phyloP scores from a whole-genome alignment of 768 basidiomycete genomes.

The Cubamyces lactineus region DNA sequence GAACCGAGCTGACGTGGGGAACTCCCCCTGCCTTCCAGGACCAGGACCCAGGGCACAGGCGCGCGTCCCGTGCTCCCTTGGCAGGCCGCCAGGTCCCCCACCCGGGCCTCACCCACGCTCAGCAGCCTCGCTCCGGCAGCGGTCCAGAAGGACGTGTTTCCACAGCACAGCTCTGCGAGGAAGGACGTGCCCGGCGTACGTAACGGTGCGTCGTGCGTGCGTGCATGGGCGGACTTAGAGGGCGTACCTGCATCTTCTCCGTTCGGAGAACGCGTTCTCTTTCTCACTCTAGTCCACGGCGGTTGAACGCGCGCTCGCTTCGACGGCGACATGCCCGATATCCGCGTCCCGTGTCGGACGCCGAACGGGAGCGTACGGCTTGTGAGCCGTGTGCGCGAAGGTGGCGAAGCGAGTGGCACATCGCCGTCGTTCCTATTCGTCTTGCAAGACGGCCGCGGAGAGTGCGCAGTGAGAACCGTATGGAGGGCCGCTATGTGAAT shows the following conservation, averaged over 20 bases:
- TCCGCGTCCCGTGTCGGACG: too few relatives aligned
- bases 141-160: neutral
- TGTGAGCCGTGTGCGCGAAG: too few relatives aligned
- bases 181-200: neutral
- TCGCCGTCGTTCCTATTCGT: neutral
- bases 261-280: neutral
- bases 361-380: too few relatives aligned
- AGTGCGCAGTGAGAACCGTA: too few relatives aligned
- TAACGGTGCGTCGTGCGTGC: neutral
- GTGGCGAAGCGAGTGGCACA: conserved; percentile 4
- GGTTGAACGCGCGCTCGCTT: neutral
- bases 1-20: neutral
- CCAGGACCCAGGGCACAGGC: too few relatives aligned
- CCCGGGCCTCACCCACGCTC: too few relatives aligned
- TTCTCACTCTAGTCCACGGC: too few relatives aligned
- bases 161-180: conserved; percentile 7
- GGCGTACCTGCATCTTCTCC: conserved; percentile 4
- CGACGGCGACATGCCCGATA: too few relatives aligned
- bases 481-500: neutral
- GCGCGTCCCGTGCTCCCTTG: neutral
- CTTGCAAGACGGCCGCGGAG: too few relatives aligned
- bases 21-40: too few relatives aligned
- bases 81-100: neutral
- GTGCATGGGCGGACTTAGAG: conserved; percentile 3
- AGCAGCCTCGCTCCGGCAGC: too few relatives aligned